Conservation (phyloP, 2,329 filamentous ascomycete genomes). For the Talaromyces amestolkiae region DNA sequence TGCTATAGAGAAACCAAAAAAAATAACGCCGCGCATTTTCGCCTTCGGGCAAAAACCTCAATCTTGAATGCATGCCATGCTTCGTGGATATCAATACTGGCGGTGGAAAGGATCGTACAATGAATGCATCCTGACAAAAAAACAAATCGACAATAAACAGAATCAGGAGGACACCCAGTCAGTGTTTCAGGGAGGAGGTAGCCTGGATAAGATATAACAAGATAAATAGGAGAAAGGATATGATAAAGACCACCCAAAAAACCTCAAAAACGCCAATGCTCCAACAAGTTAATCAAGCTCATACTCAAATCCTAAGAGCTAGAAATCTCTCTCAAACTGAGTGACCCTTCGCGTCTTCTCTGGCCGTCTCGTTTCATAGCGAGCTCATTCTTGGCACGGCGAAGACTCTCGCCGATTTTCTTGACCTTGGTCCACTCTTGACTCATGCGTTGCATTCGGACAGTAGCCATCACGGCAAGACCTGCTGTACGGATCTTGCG, state of each 20-base stretch:
- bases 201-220: background rate
- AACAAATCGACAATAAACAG: background rate
- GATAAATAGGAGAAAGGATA: background rate
- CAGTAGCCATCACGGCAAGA: slow-evolving; percentile 43
- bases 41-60: background rate
- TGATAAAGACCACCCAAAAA: background rate
- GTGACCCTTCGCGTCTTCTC: slow-evolving; percentile 7
- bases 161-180: background rate
- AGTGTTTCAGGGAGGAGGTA: background rate
- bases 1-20: slow-evolving; percentile 1
- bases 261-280: slow-evolving; percentile 11
- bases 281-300: background rate
- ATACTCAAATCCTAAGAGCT: background rate
- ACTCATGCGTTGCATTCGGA: slow-evolving; percentile 47
- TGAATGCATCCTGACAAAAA: slow-evolving; percentile 3
- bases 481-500: slow-evolving; percentile 44
- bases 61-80: slow-evolving; percentile 5
- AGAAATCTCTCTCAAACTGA: background rate
- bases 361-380: slow-evolving; percentile 23
- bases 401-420: slow-evolving; percentile 45
- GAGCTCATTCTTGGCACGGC: slow-evolving; percentile 42
- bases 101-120: slow-evolving; percentile 1
- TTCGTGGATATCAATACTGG: slow-evolving; percentile 19
- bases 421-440: slow-evolving; percentile 46
- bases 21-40: background rate